A percentile compares a stretch with the other conserved stretches of the same genome.
phyloP scores from a whole-genome alignment of 1,284 basidiomycete genomes.

The Stygiomarasmius scandens region DNA sequence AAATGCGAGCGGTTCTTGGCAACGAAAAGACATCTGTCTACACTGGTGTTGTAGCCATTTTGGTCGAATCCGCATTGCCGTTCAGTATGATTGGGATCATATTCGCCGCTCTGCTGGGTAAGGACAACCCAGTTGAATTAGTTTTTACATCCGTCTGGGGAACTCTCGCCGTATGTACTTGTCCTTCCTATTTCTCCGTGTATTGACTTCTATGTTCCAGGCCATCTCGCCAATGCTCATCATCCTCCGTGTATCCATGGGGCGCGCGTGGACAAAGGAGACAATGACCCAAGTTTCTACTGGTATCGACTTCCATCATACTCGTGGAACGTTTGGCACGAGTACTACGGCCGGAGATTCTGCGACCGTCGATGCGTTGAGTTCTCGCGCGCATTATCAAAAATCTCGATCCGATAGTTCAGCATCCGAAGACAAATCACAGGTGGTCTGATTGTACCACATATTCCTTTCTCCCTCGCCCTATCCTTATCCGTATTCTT shows the following conservation, averaged over 20 bases:
- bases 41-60: conserved; percentile 25
- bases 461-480: too few species aligned
- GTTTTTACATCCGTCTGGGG: conserved; percentile 20
- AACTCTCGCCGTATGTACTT: conserved; percentile 14
- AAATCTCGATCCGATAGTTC: too few species aligned
- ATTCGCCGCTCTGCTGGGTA: conserved; percentile 19
- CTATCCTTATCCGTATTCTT: too few species aligned
- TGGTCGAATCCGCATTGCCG: conserved; percentile 30
- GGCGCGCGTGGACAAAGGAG: conserved; percentile 30
- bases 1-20: conserved; percentile 5
- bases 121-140: conserved; percentile 10
- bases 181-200: neutral
- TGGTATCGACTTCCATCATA: too few species aligned
- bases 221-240: conserved; percentile 35
- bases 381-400: too few species aligned
- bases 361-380: too few species aligned
- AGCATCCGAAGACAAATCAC: too few species aligned
- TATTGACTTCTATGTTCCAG: conserved; percentile 16
- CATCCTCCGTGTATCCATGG: conserved; percentile 33
- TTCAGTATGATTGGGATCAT: conserved; percentile 23
- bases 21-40: conserved; percentile 14
- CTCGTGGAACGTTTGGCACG: too few species aligned
- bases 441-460: too few species aligned
- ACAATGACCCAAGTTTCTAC: conserved; percentile 13
- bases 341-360: too few species aligned